phyloP scores from a whole-genome alignment of 2,329 filamentous ascomycete species.

The Neofusicoccum kwambonambiense region DNA sequence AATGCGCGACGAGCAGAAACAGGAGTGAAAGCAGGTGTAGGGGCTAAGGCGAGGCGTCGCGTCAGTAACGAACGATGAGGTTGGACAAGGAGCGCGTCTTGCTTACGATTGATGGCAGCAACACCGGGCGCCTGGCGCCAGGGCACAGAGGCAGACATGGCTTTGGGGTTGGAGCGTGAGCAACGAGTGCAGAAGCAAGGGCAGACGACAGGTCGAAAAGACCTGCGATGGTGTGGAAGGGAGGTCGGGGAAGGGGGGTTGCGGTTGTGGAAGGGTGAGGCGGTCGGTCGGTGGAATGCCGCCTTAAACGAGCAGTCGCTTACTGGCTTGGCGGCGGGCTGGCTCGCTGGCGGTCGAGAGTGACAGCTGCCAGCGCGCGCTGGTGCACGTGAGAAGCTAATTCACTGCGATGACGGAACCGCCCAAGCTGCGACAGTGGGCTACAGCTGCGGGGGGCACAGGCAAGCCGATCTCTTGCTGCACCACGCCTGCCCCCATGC shows the following conservation, averaged over 20 bases:
- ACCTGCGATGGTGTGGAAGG: neutral
- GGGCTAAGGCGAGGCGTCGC: neutral
- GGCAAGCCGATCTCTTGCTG: neutral
- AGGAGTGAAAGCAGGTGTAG: constrained; percentile 22
- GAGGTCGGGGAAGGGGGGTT: neutral
- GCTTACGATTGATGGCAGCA: constrained; percentile 16
- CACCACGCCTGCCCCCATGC: constrained; percentile 6
- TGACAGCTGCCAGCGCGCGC: neutral
- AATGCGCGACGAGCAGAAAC: constrained; percentile 46
- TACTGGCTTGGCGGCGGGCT: constrained; percentile 5
- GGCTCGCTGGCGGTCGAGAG: neutral
- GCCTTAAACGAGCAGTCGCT: constrained; percentile 14
- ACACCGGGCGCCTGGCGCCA: constrained; percentile 15
- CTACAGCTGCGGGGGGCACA: neutral
- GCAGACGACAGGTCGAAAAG: neutral
- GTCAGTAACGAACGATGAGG: neutral
- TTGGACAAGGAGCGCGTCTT: neutral
- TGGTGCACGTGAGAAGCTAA: neutral
- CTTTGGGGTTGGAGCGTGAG: neutral
- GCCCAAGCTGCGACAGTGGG: neutral
- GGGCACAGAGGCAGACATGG: constrained; percentile 17
- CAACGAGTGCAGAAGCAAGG: constrained; percentile 13
- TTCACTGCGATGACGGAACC: constrained; percentile 8
- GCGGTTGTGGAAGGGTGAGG: constrained; percentile 4
- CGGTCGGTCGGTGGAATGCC: constrained; percentile 11